These are phyloP conservation scores for Pleurotus giganteus DNA, from an alignment of 768 basidiomycete species.

Conservation along the genomic window DNA sequence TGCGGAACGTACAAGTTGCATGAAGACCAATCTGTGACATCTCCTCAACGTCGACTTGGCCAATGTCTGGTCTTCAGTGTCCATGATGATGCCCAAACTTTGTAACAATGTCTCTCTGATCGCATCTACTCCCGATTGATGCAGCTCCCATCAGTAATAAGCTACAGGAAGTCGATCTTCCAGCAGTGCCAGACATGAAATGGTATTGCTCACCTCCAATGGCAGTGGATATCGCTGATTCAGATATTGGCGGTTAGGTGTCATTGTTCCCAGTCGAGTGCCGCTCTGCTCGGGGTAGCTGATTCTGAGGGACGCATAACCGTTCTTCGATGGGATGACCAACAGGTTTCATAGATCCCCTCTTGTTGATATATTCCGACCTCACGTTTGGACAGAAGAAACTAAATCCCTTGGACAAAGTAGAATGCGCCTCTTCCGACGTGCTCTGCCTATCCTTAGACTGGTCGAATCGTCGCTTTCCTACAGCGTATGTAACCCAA, in stretches of 20 bases:
- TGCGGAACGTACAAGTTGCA: constrained; percentile 92
- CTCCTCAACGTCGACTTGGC: constrained; percentile 51
- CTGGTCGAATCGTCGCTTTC: constrained; percentile 74
- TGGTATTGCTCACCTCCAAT: constrained; percentile 51
- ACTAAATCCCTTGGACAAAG: constrained; percentile 36
- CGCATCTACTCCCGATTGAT: background rate
- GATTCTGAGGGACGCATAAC: constrained; percentile 83
- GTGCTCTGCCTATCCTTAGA: constrained; percentile 88
- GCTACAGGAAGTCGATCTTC: constrained; percentile 66
- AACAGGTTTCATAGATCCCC: constrained; percentile 32
- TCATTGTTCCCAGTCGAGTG: constrained; percentile 39
- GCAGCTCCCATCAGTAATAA: constrained; percentile 39
- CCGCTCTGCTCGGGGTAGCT: constrained; percentile 66
- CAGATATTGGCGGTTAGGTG: constrained; percentile 45
- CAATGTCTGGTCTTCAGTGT: constrained; percentile 70
- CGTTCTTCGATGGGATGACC: constrained; percentile 52
- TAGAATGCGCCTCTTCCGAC: constrained; percentile 51
- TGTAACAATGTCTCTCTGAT: constrained; percentile 28
- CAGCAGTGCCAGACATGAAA: constrained; percentile 92
- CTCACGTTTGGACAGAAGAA: constrained; percentile 29
- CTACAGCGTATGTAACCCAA: constrained; percentile 38
- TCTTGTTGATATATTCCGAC: background rate
- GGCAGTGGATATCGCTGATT: background rate
- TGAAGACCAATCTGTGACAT: constrained; percentile 17
- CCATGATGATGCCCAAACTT: constrained; percentile 23